Base-by-base conservation (phyloP, 2,329 filamentous ascomycete genomes). In the Aspergillus novoparasiticus region DNA sequence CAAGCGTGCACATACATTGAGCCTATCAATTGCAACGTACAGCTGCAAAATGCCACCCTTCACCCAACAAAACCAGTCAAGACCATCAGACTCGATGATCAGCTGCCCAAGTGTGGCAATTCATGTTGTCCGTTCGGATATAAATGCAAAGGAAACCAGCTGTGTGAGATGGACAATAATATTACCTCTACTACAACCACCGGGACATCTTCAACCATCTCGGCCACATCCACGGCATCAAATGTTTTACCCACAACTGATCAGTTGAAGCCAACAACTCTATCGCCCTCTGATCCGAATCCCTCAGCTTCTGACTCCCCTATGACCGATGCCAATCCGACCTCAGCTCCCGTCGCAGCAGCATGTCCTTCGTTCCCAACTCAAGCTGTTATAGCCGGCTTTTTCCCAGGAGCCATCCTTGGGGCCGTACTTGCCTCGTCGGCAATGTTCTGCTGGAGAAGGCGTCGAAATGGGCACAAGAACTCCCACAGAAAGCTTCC, bases 341-440 rank as follows among this genome's bases (percentile, higher is more conserved):
- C 66, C 28, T 55, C 71, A 34, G 55, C 26, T 6, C 62, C 19
- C 58, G 50, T 36, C 2, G 34, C 57, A 50, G 23, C 23, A 55
- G 54, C 41, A 32, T 80, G 79, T 51, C 73, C 77, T 30, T 69
- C 74, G 5, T 82, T 80, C 63, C 79, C 82, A 21, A 73, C 68
- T 26, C 73, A 70, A 43, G 81, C 80, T 32, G 69, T 83, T 32
- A 62, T 77, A 36, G 80, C 78, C 10, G 81, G 81, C 21, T 81
- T 83, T 70, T 81, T 83, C 67, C 78, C 81, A 3, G 81, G 81
- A 6, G 69, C 80, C 19, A 58, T 81, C n/a, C 72, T 78, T 32
- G 81, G 81, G 8, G 75, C 77, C 77, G 54, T 89, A 81, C 41
- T 82, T 78, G 71, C 85, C 85, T 41, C 87, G 83, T 67, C 82